phyloP scores from a whole-genome alignment of 345 rosid species.

The Garcia nutans region DNA sequence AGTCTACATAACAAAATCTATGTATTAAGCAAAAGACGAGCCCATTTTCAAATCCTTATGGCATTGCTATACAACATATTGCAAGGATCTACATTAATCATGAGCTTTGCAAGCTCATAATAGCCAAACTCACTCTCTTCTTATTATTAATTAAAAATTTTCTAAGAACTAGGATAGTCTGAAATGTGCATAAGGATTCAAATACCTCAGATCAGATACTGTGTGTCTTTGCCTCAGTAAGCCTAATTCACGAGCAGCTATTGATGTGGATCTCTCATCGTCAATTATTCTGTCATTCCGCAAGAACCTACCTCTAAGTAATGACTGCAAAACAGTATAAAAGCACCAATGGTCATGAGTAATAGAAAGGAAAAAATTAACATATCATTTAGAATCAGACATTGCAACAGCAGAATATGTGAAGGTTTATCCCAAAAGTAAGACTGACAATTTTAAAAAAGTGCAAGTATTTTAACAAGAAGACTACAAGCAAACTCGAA shows the following conservation, averaged over 20 bases:
- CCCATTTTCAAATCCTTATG: neutral
- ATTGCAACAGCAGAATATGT: neutral
- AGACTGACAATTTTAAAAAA: neutral
- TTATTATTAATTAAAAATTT: neutral
- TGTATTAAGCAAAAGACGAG: neutral
- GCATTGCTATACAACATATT: neutral
- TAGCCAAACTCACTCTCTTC: neutral
- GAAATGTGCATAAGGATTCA: conserved; percentile 4
- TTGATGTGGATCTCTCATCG: conserved; percentile 54
- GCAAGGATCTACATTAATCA: neutral
- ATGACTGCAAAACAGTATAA: conserved; percentile 52
- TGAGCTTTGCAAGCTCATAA: neutral
- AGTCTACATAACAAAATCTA: neutral
- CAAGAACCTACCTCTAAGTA: conserved; percentile 91
- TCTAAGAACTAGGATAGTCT: neutral
- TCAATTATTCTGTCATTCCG: conserved; percentile 62
- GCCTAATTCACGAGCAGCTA: conserved; percentile 83
- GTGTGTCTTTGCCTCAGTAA: conserved; percentile 83
- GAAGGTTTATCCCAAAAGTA: neutral
- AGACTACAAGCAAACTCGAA: neutral
- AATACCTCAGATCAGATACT: conserved; percentile 89
- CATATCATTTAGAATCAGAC: neutral
- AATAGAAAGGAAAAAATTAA: neutral
- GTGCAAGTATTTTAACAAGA: too few species aligned
- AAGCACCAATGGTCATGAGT: neutral